phyloP scores from a whole-genome alignment of 768 basidiomycete genomes.

The Coprinopsis strossmayeri region DNA sequence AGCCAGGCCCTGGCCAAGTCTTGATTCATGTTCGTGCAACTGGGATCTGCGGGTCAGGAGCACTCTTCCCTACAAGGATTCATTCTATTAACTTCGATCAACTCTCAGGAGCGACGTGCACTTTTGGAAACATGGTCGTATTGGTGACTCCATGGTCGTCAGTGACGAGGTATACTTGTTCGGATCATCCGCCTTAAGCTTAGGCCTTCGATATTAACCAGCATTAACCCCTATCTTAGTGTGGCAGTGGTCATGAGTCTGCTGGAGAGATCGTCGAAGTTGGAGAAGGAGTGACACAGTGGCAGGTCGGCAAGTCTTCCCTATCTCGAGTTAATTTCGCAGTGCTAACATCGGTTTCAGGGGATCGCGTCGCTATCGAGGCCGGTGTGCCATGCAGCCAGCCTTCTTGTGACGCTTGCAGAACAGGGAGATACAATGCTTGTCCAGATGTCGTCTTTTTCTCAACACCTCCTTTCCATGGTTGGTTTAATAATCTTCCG shows the following conservation, averaged over 20 bases:
- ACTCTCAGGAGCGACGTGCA: constrained; percentile 58
- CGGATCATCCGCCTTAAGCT: not conserved
- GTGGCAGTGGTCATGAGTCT: constrained; percentile 66
- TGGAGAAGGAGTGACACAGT: constrained; percentile 59
- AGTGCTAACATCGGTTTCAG: constrained; percentile 19
- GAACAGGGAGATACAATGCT: constrained; percentile 59
- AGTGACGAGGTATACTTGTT: constrained; percentile 48
- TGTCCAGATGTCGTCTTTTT: constrained; percentile 60
- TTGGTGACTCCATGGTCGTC: constrained; percentile 67
- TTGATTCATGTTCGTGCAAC: constrained; percentile 61
- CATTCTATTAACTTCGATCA: not conserved
- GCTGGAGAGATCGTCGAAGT: constrained; percentile 62
- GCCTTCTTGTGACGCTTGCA: constrained; percentile 53
- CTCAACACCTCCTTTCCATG: constrained; percentile 65
- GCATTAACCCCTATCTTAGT: constrained; percentile 26
- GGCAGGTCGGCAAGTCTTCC: constrained; percentile 43
- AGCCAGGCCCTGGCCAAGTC: constrained; percentile 59
- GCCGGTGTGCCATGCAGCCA: constrained; percentile 64
- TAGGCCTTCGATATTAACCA: no score
- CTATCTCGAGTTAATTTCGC: not conserved
- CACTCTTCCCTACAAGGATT: not conserved
- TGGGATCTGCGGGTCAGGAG: constrained; percentile 59
- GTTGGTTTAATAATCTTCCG: constrained; percentile 20
- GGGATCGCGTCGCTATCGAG: constrained; percentile 65
- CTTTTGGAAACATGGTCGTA: constrained; percentile 65